Evolutionary conservation across 345 rosid species (phyloP), one percentile per base, ranked within the genome.

Genomic region (Cardiospermum halicacabum): DNA sequence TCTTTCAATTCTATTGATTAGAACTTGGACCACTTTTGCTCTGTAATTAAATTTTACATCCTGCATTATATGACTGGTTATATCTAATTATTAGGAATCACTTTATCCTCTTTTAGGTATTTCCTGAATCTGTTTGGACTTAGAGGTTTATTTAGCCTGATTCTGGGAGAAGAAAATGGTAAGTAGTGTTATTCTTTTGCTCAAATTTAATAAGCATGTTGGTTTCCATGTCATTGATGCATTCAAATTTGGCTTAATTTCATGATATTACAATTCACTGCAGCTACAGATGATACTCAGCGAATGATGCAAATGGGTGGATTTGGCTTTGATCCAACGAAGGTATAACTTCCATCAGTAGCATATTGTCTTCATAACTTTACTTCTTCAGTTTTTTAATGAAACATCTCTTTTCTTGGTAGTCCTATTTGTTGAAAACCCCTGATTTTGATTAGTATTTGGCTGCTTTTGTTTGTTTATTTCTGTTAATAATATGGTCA

Each of bases 271-370:
- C 47, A 25, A 10, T 60, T 22, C 28, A 42, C 53, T 77, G 82
- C 88, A 90, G 98, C 97, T 43, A 82, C 70, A 51, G 97, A 93
- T 65, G 97, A 88, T 60, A 88, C 97, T 0, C 96, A 88, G 66
- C 80, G 89, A 7, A 91, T 94, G 99, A 94, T 94, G 99, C 99
- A 94, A 84, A 94, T 91, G 97, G 77, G 97, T 77, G 99, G 99
- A 6, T 87, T 94, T 79, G 99, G 99, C 69, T 72, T 85, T 48
- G 96, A 93, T 73, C 90, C 98, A 25, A 25, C 90, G 64, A 90
- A 82, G 92, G 98, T 93, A 83, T 45, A 36, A 64, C 47, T 36
- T 60, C 58, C 34, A 55, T 25, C 71, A 50, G 32, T 39, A 60
- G 34, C 54, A 43, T 47, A n/a, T 62, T 21, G 25, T 28, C 39